Conservation (phyloP, 768 basidiomycete genomes). For the Coprinopsis marcescibilis region DNA sequence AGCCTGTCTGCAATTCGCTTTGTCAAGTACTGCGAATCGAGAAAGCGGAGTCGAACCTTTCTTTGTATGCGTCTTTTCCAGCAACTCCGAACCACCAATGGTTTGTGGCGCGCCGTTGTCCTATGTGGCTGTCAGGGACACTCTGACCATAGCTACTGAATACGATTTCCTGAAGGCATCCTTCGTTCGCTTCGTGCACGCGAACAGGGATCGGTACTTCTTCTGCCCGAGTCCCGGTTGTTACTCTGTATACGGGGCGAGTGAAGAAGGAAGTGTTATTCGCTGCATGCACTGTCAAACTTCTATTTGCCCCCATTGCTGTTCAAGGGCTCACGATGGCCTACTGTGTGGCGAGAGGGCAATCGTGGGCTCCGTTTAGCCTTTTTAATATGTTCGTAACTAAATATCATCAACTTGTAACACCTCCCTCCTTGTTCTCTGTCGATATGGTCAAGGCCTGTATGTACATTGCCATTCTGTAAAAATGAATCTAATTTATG, state of each 20-base stretch:
- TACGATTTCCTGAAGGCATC: slow-evolving; percentile 33
- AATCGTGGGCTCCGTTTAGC: neutral
- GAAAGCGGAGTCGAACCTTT: neutral
- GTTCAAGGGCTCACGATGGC: slow-evolving; percentile 23
- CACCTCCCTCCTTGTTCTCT: too few relatives aligned
- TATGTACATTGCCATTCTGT: too few relatives aligned
- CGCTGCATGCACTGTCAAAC: slow-evolving; percentile 22
- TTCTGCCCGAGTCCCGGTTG: slow-evolving; percentile 54
- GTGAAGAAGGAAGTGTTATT: slow-evolving; percentile 19
- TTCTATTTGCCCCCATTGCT: slow-evolving; percentile 24
- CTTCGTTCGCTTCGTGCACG: slow-evolving; percentile 39
- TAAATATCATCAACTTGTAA: too few relatives aligned
- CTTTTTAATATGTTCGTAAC: neutral
- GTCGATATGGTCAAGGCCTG: too few relatives aligned
- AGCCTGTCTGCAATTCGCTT: slow-evolving; percentile 40
- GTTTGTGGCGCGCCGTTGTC: slow-evolving; percentile 33
- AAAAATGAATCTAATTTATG: too few relatives aligned
- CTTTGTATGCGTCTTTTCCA: slow-evolving; percentile 3
- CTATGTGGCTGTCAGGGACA: slow-evolving; percentile 30
- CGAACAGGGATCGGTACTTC: slow-evolving; percentile 34
- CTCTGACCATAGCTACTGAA: slow-evolving; percentile 34
- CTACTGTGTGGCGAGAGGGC: slow-evolving; percentile 15
- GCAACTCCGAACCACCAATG: neutral
- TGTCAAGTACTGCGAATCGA: slow-evolving; percentile 26
- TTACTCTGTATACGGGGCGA: slow-evolving; percentile 35